Evolutionary conservation across 306 rosid genomes (phyloP).

Genomic region (Rosa rugosa): DNA sequence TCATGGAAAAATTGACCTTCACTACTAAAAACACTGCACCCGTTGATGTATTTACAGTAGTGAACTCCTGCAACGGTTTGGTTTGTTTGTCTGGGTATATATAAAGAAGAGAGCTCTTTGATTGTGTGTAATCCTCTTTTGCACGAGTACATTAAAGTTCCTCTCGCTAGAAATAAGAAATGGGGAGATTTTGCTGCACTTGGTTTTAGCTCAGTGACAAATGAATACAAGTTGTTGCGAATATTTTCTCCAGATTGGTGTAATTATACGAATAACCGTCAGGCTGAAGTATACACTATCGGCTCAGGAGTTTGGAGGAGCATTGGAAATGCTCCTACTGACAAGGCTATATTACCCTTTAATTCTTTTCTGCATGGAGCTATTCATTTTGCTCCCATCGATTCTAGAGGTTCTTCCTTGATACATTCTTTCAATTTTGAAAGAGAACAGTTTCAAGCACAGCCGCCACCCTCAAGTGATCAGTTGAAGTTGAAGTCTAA

Average conservation of each 20-base stretch:
- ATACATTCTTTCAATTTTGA: not conserved
- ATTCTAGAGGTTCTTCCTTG: too few relatives aligned
- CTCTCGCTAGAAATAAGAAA: too few relatives aligned
- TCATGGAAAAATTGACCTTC: not conserved
- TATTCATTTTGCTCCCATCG: too few relatives aligned
- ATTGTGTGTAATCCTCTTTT: not conserved
- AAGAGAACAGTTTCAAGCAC: not conserved
- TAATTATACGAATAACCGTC: not conserved
- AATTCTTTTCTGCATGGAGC: too few relatives aligned
- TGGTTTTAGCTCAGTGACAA: not conserved
- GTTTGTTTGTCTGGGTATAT: not conserved
- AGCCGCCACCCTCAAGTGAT: not conserved
- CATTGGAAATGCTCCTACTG: not conserved
- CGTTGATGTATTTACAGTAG: not conserved
- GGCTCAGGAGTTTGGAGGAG: not conserved
- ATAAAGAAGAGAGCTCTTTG: too few relatives aligned
- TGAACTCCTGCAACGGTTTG: conserved; percentile 20
- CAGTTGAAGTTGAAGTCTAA: too few relatives aligned
- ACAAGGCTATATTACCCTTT: too few relatives aligned
- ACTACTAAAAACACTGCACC: not conserved
- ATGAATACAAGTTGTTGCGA: not conserved
- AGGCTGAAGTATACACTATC: not conserved
- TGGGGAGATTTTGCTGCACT: not conserved
- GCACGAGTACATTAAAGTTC: not conserved
- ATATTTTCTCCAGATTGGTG: not conserved